Evolutionary conservation across 2,329 filamentous ascomycete species (phyloP).

Genomic region (Fonsecaea monophora): DNA sequence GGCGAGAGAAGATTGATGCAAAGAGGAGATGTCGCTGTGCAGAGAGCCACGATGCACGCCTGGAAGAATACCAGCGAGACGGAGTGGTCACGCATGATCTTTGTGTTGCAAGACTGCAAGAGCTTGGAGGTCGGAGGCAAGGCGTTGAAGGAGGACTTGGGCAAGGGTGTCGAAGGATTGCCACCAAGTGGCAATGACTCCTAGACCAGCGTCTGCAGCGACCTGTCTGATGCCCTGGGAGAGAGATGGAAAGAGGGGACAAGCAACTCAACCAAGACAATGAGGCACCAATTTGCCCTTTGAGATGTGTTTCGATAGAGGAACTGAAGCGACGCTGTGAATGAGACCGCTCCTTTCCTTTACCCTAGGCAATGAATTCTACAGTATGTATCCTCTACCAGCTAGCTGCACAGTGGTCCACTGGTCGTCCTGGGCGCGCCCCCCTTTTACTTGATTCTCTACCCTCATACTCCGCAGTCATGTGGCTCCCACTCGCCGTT

Average conservation of each 20-base stretch:
- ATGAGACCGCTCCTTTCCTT: background rate
- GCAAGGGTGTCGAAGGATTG: slow-evolving; percentile 33
- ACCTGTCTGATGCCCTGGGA: background rate
- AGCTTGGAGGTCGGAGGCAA: slow-evolving; percentile 37
- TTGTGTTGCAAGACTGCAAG: slow-evolving; percentile 39
- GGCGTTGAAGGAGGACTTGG: slow-evolving; percentile 39
- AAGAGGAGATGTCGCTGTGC: slow-evolving; percentile 62
- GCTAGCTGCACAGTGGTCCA: background rate
- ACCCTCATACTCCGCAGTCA: background rate
- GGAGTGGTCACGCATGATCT: slow-evolving; percentile 41
- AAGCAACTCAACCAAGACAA: background rate
- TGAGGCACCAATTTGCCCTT: background rate
- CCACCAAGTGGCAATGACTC: slow-evolving; percentile 37
- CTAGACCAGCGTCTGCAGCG: background rate
- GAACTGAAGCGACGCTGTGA: background rate
- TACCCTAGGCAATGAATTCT: background rate
- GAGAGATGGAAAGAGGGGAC: background rate
- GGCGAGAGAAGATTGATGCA: slow-evolving; percentile 57
- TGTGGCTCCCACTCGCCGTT: background rate
- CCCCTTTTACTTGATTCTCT: background rate
- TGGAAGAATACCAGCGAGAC: slow-evolving; percentile 48
- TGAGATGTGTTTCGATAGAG: background rate
- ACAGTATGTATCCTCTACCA: background rate
- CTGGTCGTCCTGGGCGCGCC: background rate
- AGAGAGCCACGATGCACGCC: slow-evolving; percentile 55